Base-by-base conservation (phyloP, 75 land plant species). In the Gnetum montanum region DNA sequence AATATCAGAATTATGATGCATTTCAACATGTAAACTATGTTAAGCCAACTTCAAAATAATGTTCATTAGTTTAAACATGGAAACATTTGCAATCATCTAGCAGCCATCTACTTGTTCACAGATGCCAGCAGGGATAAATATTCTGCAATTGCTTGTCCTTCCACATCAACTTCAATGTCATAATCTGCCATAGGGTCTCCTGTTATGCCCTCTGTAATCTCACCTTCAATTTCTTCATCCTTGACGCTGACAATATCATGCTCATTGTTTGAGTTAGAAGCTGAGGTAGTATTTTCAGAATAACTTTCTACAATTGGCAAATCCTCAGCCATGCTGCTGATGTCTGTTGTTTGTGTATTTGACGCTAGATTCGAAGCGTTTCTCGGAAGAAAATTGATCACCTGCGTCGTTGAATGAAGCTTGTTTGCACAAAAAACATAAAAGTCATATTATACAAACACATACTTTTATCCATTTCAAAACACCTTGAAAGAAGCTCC, bases 111-210 rank as follows among this genome's bases (percentile, higher is more conserved):
- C 4, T 41, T 3, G 16, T 8, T 22, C 13, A 4, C 41, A 26
- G 88, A 68, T 4, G 30, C 64, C 20, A 88, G 58, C 65, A 93
- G 46, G 10, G 77, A 46, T 43, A 88, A 40, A 60, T 90, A 94
- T 67, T 90, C 96, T 3, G 46, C 33, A 37, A 94, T 78, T 22
- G 98, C 98, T 46, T 85, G 86, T 16, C 96, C 98, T 83, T 94
- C 98, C 57, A 68, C 65, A 41, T 77, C 62, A 27, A 94, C 80
- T 18, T 94, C 96, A 58, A 94, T 72, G 50, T 90, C 91, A 62
- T 90, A 90, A 49, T 89, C 98, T 10, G 84, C 71, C 13, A 77
- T 64, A 2, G 85, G 74, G 58, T 89, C 96, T 27, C 71, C 90
- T 6, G 60, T 71, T 49, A 94, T 45, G 56, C 75, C 81, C 3